Evolutionary conservation across 208 protist genomes (phyloP), one percentile per base, ranked within the genome.

Genomic region (Trypanosoma mega): DNA sequence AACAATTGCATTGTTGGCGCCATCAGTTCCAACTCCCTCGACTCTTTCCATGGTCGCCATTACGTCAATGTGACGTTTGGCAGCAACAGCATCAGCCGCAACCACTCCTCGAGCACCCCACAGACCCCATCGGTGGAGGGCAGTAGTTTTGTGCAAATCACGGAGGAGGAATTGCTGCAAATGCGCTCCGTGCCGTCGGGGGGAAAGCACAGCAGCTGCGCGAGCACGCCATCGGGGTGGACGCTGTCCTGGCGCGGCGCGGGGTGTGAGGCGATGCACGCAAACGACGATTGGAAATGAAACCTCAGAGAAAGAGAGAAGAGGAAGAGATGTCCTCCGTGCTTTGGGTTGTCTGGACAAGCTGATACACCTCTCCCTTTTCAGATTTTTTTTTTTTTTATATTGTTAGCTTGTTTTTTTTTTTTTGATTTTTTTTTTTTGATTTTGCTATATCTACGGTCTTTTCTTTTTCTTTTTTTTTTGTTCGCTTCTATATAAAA

Each of bases 141-240:
- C 33, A 52, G 54, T 14, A 77, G 64, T 41, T 77, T 72, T 53
- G 44, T 68, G 6, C 64, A 63, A 14, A 31, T 77, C 23, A 64
- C 59, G 5, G 45, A 44, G 26, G 71, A 77, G 47, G 71, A 77
- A 12, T 5, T 72, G 16, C 63, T 56, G 24, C 12, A 20, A 23
- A 37, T 43, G 33, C 43, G 14, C 3, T n/a, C 27, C 2, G 58
- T 55, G 20, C 29, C 0, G 2, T 14, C n/a, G 18, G 5, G 26
- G 2, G 51, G 29, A n/a, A 36, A 18, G 0, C 0, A 1, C 5
- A 58, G 31, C 29, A 59, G 52, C 18, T 31, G 5, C 20, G 1
- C 26, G 4, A 60, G 62, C 29, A 54, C 51, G 4, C 14, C 30
- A 6, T 68, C 62, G 0, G 18, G 37, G 3, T 60, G 52, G 52